Base-by-base conservation (phyloP, 2,329 filamentous ascomycete species). In the Verruconis gallopava region DNA sequence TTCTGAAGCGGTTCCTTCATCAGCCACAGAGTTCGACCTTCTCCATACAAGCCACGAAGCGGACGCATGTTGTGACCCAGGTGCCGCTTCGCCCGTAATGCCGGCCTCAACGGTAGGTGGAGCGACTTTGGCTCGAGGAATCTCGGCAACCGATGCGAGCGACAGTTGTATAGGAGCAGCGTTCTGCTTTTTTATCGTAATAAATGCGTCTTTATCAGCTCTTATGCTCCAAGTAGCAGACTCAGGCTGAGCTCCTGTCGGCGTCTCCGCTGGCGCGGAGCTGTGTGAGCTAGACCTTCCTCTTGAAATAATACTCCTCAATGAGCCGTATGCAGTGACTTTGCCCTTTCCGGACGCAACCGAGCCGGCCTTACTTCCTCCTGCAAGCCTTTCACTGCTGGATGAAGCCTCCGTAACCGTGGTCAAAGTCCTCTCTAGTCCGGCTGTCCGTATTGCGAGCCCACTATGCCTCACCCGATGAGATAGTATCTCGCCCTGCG, bases 371-470 rank as follows among this genome's bases (percentile, higher is more conserved):
- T 38, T 43, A 25, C 43, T 41, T 25, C 40, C 46, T 35, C 40
- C 41, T 9, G 57, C 57, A 14, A 63, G 41, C 33, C 55, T 50
- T 49, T 63, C 60, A 45, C 63, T 66, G n/a, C 62, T 63, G 37
- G 63, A 65, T 49, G 63, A 66, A 4, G 58, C 64, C 53, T 69
- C 66, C 5, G 65, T 64, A 36, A 69, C 65, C 22, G 60, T 62
- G 41, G 64, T 65, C 42, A 69, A 51, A 5, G 62, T 62, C 36
- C 61, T 59, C 38, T 61, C 59, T 14, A 37, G 33, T 34, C 51
- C 51, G 5, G 55, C 52, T 35, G 53, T 47, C 58, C 58, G 59
- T 5, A 54, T 56, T 38, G 56, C 56, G 28, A 51, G 52, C 19
- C 55, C 41, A 22, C 55, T 51, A 19, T 55, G 50, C 40, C 59